Percentiles rank a stretch among this genome's conserved stretches.
phyloP scores from a whole-genome alignment of 768 basidiomycete species.

The Goffeauzyma gilvescens region DNA sequence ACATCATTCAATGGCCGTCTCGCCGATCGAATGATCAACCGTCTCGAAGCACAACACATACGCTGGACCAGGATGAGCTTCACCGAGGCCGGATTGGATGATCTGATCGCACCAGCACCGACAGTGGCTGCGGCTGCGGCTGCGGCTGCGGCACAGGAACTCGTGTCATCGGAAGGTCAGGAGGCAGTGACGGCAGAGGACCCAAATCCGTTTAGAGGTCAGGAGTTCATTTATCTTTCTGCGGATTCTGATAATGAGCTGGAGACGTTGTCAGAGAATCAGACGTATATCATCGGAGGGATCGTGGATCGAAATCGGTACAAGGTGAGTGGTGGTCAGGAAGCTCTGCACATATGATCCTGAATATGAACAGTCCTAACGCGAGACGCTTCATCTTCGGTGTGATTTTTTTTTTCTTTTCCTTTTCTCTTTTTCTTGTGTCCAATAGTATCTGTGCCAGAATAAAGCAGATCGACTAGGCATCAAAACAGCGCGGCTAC shows the following conservation, averaged over 20 bases:
- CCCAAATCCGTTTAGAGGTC: constrained; percentile 8
- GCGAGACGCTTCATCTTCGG: constrained; percentile 31
- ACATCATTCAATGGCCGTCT: constrained; percentile 63
- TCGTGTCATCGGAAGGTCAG: constrained; percentile 26
- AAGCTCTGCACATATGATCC: constrained; percentile 35
- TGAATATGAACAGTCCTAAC: constrained; percentile 89
- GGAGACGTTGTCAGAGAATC: constrained; percentile 56
- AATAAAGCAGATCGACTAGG: constrained; percentile 59
- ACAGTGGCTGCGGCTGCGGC: neutral
- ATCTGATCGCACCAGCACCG: constrained; percentile 7
- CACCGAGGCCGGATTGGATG: constrained; percentile 45
- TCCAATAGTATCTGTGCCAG: constrained; percentile 61
- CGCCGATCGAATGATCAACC: constrained; percentile 44
- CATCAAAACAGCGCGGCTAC: constrained; percentile 70
- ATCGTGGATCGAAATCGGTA: constrained; percentile 91
- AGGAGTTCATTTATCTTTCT: constrained; percentile 70
- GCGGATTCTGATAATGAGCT: constrained; percentile 81
- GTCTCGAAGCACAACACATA: constrained; percentile 49
- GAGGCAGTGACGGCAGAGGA: neutral
- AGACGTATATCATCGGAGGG: constrained; percentile 87
- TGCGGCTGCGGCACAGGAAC: constrained; percentile 38
- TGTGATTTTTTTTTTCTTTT: neutral
- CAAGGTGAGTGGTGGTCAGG: constrained; percentile 41
- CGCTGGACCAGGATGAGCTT: constrained; percentile 69
- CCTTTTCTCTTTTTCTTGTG: no score